phyloP scores from a whole-genome alignment of 2,329 filamentous ascomycete genomes.

The Claviceps sp. region DNA sequence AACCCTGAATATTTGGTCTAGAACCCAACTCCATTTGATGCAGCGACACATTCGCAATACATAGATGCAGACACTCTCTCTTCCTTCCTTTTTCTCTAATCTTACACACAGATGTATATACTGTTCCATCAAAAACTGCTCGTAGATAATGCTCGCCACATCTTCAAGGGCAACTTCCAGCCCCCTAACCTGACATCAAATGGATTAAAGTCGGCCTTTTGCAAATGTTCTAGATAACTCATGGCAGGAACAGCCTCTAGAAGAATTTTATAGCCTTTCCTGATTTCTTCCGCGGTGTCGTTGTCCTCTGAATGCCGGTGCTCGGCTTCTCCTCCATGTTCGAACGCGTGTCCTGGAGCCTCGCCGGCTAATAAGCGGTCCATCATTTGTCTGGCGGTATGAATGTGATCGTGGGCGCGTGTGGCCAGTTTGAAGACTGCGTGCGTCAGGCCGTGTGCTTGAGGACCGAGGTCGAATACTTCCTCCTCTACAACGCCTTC shows the following conservation, averaged over 20 bases:
- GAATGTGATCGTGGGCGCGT: constrained; percentile 86
- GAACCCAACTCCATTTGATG: too few relatives aligned
- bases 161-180: constrained; percentile 78
- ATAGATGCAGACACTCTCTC: too few relatives aligned
- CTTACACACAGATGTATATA: background rate
- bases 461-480: constrained; percentile 65
- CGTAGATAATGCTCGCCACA: constrained; percentile 40
- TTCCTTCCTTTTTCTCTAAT: too few relatives aligned
- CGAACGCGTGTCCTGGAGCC: constrained; percentile 73
- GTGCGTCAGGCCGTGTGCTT: constrained; percentile 72
- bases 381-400: constrained; percentile 86
- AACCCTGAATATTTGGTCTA: too few relatives aligned
- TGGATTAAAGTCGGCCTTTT: constrained; percentile 72
- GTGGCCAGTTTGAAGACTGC: constrained; percentile 89
- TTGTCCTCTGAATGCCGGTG: constrained; percentile 33
- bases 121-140: constrained; percentile 27
- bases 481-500: constrained; percentile 75
- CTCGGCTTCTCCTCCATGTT: constrained; percentile 69
- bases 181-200: constrained; percentile 49
- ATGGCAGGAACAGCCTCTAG: constrained; percentile 67
- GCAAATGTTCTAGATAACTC: constrained; percentile 64
- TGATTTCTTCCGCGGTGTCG: constrained; percentile 26
- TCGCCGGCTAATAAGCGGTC: constrained; percentile 61
- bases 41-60: too few relatives aligned
- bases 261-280: constrained; percentile 63